Evolutionary conservation across 352 stramenopile species (phyloP).

Genomic region (Pythium monospermum): DNA sequence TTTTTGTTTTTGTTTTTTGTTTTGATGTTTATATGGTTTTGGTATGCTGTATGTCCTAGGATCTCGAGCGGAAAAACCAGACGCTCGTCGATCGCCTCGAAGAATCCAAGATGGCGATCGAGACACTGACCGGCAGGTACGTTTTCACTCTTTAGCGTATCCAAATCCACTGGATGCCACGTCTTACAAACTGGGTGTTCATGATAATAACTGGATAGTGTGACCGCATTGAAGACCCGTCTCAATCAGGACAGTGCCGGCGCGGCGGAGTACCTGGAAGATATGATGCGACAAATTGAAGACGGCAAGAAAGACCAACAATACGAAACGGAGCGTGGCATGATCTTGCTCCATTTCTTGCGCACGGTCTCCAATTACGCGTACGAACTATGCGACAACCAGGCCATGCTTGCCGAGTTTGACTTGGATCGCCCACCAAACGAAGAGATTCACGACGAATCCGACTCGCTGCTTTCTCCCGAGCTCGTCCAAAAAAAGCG

Average conservation of each 20-base stretch:
- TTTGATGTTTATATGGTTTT: neutral
- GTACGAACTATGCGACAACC: slow-evolving; percentile 46
- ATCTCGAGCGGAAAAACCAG: slow-evolving; percentile 68
- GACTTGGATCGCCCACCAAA: slow-evolving; percentile 31
- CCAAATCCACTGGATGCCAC: neutral
- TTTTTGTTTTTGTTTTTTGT: no score
- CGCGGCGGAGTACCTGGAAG: slow-evolving; percentile 54
- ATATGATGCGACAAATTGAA: slow-evolving; percentile 61
- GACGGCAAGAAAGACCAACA: slow-evolving; percentile 59
- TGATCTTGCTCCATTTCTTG: slow-evolving; percentile 53
- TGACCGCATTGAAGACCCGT: slow-evolving; percentile 62
- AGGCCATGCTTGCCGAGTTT: slow-evolving; percentile 43
- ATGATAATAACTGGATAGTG: no score
- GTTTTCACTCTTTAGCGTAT: neutral
- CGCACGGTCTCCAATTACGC: slow-evolving; percentile 48
- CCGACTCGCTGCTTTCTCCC: slow-evolving; percentile 34
- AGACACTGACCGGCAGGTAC: slow-evolving; percentile 61
- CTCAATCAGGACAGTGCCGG: slow-evolving; percentile 70
- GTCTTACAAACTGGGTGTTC: no score
- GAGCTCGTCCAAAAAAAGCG: slow-evolving; percentile 69
- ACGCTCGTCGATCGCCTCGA: slow-evolving; percentile 52
- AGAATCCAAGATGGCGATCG: slow-evolving; percentile 62
- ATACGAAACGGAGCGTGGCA: slow-evolving; percentile 48
- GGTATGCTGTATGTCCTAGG: slow-evolving; percentile 22
- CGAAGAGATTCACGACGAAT: slow-evolving; percentile 19